These are phyloP conservation scores for Paramecium caudatum DNA, from an alignment of 73 alveolate species.

Conservation along the genomic window DNA sequence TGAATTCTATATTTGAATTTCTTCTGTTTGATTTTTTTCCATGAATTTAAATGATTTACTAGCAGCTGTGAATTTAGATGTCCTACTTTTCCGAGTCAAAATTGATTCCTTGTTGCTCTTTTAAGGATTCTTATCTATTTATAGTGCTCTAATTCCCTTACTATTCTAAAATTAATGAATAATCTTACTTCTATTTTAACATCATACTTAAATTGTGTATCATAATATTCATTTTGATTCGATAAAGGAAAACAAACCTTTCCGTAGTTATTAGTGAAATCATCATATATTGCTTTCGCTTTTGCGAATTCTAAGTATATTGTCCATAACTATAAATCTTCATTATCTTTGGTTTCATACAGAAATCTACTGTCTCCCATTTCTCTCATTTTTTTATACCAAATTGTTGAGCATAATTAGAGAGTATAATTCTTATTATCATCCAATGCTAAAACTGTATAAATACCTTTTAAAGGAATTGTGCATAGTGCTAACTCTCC, in stretches of 20 bases:
- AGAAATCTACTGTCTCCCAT: conserved; percentile 64
- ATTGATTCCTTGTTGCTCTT: conserved; percentile 1
- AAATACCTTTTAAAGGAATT: conserved; percentile 39
- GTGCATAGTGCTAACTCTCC: conserved; percentile 12
- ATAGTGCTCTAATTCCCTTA: neutral
- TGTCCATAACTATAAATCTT: conserved; percentile 69
- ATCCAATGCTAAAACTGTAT: conserved; percentile 12
- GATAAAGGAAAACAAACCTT: conserved; percentile 53
- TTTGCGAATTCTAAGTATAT: conserved; percentile 74
- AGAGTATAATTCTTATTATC: conserved; percentile 55
- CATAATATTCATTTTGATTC: conserved; percentile 9
- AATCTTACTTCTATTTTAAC: conserved; percentile 27
- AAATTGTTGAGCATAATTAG: conserved; percentile 44
- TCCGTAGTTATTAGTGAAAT: conserved; percentile 71
- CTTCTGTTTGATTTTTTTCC: conserved; percentile 28
- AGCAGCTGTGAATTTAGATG: conserved; percentile 26
- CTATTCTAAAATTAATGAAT: neutral
- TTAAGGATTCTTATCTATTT: conserved; percentile 4
- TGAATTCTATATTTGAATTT: neutral
- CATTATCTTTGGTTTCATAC: conserved; percentile 49
- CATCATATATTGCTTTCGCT: conserved; percentile 71
- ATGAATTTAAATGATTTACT: conserved; percentile 47
- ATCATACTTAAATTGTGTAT: conserved; percentile 51
- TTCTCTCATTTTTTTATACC: conserved; percentile 67
- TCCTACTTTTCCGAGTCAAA: neutral